Percentiles rank a stretch among this genome's conserved stretches.
Evolutionary conservation across 352 stramenopile species (phyloP).

Genomic region (Phytopythium boreale): DNA sequence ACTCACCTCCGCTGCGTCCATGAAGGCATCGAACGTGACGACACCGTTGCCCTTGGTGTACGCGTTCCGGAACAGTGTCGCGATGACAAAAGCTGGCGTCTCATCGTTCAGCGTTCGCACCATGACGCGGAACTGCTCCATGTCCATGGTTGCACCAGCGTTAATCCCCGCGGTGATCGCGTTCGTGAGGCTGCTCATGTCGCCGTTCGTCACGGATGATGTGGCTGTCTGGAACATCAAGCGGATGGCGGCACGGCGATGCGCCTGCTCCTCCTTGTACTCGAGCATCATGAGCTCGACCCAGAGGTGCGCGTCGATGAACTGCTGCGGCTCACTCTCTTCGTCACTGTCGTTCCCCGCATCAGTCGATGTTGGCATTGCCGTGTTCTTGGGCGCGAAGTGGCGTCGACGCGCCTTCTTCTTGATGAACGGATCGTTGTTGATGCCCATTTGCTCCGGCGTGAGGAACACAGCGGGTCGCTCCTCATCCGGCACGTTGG

Average conservation of each 20-base stretch:
- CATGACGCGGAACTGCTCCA: constrained; percentile 90
- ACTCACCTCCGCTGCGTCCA: constrained; percentile 71
- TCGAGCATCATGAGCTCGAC: constrained; percentile 88
- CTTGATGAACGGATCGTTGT: constrained; percentile 9
- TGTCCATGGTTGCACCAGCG: constrained; percentile 72
- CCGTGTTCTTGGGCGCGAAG: background rate
- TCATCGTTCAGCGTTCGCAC: constrained; percentile 79
- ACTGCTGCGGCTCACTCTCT: constrained; percentile 25
- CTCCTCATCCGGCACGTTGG: constrained; percentile 59
- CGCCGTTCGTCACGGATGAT: constrained; percentile 19
- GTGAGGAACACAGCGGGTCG: constrained; percentile 43
- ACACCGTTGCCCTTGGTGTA: constrained; percentile 64
- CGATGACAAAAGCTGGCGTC: constrained; percentile 57
- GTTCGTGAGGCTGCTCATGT: constrained; percentile 17
- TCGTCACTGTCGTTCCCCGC: constrained; percentile 14
- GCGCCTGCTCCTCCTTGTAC: constrained; percentile 91
- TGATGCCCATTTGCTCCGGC: constrained; percentile 11
- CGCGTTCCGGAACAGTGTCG: constrained; percentile 58
- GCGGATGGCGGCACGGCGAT: constrained; percentile 84
- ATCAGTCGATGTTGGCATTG: background rate
- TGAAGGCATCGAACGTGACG: constrained; percentile 89
- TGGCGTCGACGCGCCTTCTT: constrained; percentile 5
- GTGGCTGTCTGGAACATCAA: constrained; percentile 92
- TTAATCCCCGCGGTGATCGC: constrained; percentile 8
- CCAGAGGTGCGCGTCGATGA: constrained; percentile 78